Conservation (phyloP, 129 eudicot genomes). For the Flaveria sonorensis region DNA sequence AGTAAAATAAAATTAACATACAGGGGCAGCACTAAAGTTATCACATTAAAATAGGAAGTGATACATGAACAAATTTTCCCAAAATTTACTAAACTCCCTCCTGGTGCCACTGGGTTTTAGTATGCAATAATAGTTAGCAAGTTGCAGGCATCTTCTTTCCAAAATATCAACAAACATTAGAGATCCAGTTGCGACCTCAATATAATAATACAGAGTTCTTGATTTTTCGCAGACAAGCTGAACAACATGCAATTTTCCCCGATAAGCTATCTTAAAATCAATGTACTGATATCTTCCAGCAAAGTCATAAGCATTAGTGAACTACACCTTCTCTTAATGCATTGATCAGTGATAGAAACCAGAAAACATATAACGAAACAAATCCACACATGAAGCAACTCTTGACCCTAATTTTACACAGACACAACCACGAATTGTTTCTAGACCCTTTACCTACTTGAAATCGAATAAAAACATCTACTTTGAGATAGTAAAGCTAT, state of each 20-base stretch:
- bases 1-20: too few relatives aligned
- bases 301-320: neutral
- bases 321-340: slow-evolving; percentile 12
- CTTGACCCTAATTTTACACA: neutral
- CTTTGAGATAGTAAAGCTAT: neutral
- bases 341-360: neutral
- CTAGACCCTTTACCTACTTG: slow-evolving; percentile 4
- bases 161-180: slow-evolving; percentile 8
- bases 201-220: slow-evolving; percentile 11
- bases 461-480: slow-evolving; percentile 6
- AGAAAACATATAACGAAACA: neutral
- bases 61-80: neutral
- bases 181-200: neutral
- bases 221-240: neutral
- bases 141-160: slow-evolving; percentile 15
- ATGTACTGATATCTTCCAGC: slow-evolving; percentile 6
- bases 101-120: neutral
- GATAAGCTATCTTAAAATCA: neutral
- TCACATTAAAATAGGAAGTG: neutral
- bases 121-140: slow-evolving; percentile 2
- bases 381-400: slow-evolving; percentile 27
- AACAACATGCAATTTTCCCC: neutral
- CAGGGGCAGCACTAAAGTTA: neutral
- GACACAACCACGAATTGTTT: slow-evolving; percentile 12
- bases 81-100: neutral